Evolutionary conservation across 352 stramenopile genomes (phyloP), one percentile per base, ranked within the genome.

Genomic region (Paralagenidium karlingii): DNA sequence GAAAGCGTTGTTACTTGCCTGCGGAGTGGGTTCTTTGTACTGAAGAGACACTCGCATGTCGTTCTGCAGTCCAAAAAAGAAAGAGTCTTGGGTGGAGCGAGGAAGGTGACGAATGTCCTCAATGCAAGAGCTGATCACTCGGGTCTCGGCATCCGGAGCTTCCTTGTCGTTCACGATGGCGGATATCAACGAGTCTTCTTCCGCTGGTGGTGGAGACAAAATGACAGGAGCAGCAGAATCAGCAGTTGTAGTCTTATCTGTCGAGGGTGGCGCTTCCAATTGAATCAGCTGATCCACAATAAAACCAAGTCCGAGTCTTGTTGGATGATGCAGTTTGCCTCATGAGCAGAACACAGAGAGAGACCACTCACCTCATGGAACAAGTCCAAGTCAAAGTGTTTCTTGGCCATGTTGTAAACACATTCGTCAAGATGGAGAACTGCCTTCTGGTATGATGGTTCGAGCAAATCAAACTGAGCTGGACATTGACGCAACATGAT

Each of bases 381-480:
- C 3, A 43, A 18, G 5, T 54, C 41, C 27, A 78, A 62, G 34
- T 77, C 61, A 12, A 82, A 38, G n/a, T 60, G 48, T 4, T 45
- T 15, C 5, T 52, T 58, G 1, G 68, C 68, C 7, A 68, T 46
- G 3, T 37, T 51, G n/a, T 82, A 26, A 3, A 85, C 57, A 29
- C 58, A 55, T 18, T 85, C 66, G 34, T 82, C 68, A 0, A 64
- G 58, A 34, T 85, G 68, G 8, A 82, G 53, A 56, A 76, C 64
- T 3, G 68, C 71, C 28, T 65, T 68, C 8, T 64, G 45, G 28
- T 85, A 82, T 16, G 67, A 42, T 21, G 48, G 49, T 38, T 81
- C 54, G 12, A 85, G 56, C 31, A 65, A 46, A n/a, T 54, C 39
- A 40, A 82, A 85, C 27, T 51, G 68, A 51, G 77, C 71, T 26